Evolutionary conservation across 805 yeast genomes (phyloP), one percentile per base, ranked within the genome.

Genomic region (Pichia paraexigua): DNA sequence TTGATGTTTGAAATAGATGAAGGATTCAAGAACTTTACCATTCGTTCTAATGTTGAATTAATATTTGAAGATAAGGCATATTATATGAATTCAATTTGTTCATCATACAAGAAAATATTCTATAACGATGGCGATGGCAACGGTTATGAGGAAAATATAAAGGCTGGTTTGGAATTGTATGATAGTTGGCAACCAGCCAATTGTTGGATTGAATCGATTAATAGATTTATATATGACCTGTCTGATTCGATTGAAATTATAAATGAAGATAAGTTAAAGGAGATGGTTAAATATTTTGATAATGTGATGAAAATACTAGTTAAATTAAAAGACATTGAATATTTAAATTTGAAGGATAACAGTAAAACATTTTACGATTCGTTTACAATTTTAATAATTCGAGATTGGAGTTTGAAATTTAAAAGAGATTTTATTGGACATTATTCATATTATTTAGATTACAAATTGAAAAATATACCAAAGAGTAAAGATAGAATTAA

Each of bases 231-330:
- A 5, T 2, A 9, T 2, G 22, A 15, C 12, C 10, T 49, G 18
- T 21, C 27, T 25, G 27, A 37, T 11, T 25, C 40, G 5, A 27
- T 49, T 8, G 43, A 30, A 5, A 8, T 6, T 1, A 21, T 21
- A 3, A 45, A 45, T 22, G 52, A 49, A 8, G 52, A 45, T 11
- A 49, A 49, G 41, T 49, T 49, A 10, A 49, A 49, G n/a, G 47
- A 41, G 2, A 45, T 49, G 46, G 35, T 32, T 11, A 45, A 41
- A 42, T 42, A 37, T 32, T 46, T 49, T 45, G 45, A 48, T 37
- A n/a, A 6, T 20, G 32, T 42, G 13, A 32, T 12, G 17, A 12
- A 10, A 17, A n/a, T 24, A 3, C 1, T 41, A n/a, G 9, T 5
- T 1, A 18, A 11, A 11, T 10, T 30, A n/a, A 9, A 17, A 1